These are phyloP conservation scores for Rhazya stricta DNA, from an alignment of 257 asterid species.

Conservation along the genomic window DNA sequence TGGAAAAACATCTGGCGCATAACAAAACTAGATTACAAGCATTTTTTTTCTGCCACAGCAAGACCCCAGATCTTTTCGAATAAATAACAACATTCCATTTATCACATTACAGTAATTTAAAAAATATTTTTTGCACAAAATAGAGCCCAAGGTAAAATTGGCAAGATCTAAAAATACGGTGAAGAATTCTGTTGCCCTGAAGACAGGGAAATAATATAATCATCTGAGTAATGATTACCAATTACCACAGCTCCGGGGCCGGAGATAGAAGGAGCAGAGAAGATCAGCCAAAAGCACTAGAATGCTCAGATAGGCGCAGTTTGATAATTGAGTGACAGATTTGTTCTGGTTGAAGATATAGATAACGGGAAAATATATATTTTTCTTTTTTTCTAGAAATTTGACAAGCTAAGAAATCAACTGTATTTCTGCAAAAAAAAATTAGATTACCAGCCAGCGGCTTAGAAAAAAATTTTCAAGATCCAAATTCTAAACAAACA, in stretches of 20 bases:
- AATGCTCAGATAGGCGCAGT: background rate
- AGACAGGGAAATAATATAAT: background rate
- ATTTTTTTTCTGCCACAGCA: background rate
- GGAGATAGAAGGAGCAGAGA: background rate
- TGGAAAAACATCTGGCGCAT: background rate
- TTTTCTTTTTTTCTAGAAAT: background rate
- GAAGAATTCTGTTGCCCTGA: background rate
- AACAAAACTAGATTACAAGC: background rate
- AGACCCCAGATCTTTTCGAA: background rate
- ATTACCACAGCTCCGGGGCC: background rate
- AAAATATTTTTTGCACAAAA: background rate
- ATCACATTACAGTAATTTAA: background rate
- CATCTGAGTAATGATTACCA: background rate
- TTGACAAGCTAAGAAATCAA: background rate
- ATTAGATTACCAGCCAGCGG: background rate
- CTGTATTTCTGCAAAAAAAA: background rate
- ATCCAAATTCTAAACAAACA: slow-evolving; percentile 22
- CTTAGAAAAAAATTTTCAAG: slow-evolving; percentile 9
- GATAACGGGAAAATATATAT: background rate
- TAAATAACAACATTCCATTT: background rate
- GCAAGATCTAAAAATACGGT: slow-evolving; percentile 7
- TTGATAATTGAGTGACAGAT: background rate
- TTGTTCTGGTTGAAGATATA: background rate
- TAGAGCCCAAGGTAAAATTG: background rate
- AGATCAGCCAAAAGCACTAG: background rate